Base-by-base conservation (phyloP, 768 basidiomycete genomes). In the Suillus variegatus region DNA sequence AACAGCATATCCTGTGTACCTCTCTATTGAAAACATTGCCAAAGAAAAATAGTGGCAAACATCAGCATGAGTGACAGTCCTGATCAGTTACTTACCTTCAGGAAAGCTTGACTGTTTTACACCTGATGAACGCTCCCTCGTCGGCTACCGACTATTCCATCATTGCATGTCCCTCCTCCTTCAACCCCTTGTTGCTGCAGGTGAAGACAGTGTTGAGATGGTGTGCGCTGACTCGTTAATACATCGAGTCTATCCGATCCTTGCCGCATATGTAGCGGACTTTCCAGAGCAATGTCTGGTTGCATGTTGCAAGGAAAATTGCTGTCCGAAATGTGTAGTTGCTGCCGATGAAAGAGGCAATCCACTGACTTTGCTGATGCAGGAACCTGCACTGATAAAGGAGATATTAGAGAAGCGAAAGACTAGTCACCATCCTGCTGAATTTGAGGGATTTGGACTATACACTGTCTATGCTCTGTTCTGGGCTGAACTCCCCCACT, bases 401-500 rank as follows among this genome's bases (percentile, higher is more conserved):
- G 22, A 46, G 41, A 62, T 13, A 4, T 61, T 65, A 20, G 36
- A 62, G 28, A 44, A 44, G 28, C 38, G 36, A 20, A 65, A 65
- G 25, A 54, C 47, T 35, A 54, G 65, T n/a, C 61, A 62, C 7
- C 55, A 56, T 36, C 65, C 61, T 55, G 55, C 57, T n/a, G 49
- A 22, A 35, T 61, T 65, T 43, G 60, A 65, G 14, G 58, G 32
- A 0, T 46, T 43, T 36, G 64, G 60, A 36, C 49, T 65, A 40
- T 7, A 40, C 8, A 32, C 44, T 3, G 40, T 61, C 35, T 63
- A 66, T 25, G 36, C 70, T 25, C 83, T 81, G 18, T 84, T 82
- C 67, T 84, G 82, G 82, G 55, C 52, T 1, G 67, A 80, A 49
- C 67, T 84, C 14, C 82, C 81, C 0, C 77, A 74, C 64, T 61